Evolutionary conservation across 2,329 filamentous ascomycete genomes (phyloP), one percentile per base, ranked within the genome.

Genomic region (Colletotrichum kahawae): DNA sequence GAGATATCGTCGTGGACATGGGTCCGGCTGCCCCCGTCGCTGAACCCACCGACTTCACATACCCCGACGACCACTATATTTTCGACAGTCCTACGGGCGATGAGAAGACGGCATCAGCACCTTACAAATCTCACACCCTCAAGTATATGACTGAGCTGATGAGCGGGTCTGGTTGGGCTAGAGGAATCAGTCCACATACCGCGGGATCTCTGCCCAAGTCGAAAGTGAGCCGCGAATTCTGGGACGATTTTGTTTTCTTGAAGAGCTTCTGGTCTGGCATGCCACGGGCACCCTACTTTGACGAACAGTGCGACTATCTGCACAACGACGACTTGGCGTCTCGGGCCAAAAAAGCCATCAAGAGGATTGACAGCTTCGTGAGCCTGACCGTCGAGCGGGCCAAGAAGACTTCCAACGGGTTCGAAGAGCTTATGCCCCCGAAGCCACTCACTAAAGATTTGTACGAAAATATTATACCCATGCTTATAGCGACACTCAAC

Each of bases 91-190:
- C 71, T 14, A 18, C 36, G 7, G 60, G 31, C 27, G n/a, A 71
- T 18, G 62, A 74, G 1, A 21, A 27, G 33, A 14, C 31, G 5
- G 27, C 54, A 14, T 36, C 54, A 43, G 71, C 54, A 24, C 8
- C 38, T 8, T 8, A 36, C n/a, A 62, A 27, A 36, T 62, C 71
- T 13, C 13, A 31, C 8, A 43, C 31, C 14, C 27, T 74, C 9
- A 74, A 74, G 27, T 33, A 54, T 31, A 67, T 67, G 31, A 27
- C 29, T 16, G 71, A 71, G 60, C 54, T 74, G n/a, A 74, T 74
- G 68, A 12, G 38, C n/a, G 36, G 54, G 4, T n/a, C 8, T 13
- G 71, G 51, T 34, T 74, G 71, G 71, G 54, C 36, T 2, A 21
- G 38, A 14, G 14, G 13, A 4, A 24, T n/a, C 14, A 36, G 12